Base-by-base conservation (phyloP, 1,284 basidiomycete species). In the Pterula multifida region DNA sequence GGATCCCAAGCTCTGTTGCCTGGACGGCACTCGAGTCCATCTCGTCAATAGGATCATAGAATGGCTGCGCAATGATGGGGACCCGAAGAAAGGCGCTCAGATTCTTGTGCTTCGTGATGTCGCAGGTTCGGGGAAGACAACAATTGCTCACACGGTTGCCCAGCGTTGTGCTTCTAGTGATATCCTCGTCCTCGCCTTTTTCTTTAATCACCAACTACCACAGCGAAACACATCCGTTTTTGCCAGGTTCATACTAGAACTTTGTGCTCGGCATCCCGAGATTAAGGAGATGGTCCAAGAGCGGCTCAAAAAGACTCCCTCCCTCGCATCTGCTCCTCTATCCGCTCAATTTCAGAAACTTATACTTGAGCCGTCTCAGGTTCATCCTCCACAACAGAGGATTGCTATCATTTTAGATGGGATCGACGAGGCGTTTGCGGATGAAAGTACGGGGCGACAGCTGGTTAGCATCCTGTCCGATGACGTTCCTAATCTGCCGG, bases 351-450 rank as follows among this genome's bases (percentile, higher is more conserved):
- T 35, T 35, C 11, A 35, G 32, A 9, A 35, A n/a, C 32, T 35
- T 9, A 9, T 35, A 11, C 32, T 35, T 35, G 32, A 11, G 32
- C 54, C 25, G 35, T 57, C 2, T 45, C 60, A 39, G 53, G 49
- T 2, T 56, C 55, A n/a, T 54, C 56, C 9, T 54, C 58, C 12
- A 58, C 58, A 13, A 53, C 49, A 21, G 60, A 57, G 11, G 59
- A 61, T 49, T 56, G 50, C 26, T 51, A 58, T 35, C 32, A n/a
- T 35, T 9, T 11, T 35, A 35, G 32, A 35, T 35, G 32, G 9
- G 11, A 9, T 35, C 32, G 32, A 35, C n/a, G 32, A 35, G 32
- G 32, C 32, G 32, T 35, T 35, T n/a, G n/a, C 32, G n/a, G 32
- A 35, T 35, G n/a, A 9, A n/a, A n/a, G n/a, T n/a, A 35, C 32